These are phyloP conservation scores for Tillandsia leiboldiana DNA, from an alignment of 176 grass and related monocot genomes.

Conservation along the genomic window DNA sequence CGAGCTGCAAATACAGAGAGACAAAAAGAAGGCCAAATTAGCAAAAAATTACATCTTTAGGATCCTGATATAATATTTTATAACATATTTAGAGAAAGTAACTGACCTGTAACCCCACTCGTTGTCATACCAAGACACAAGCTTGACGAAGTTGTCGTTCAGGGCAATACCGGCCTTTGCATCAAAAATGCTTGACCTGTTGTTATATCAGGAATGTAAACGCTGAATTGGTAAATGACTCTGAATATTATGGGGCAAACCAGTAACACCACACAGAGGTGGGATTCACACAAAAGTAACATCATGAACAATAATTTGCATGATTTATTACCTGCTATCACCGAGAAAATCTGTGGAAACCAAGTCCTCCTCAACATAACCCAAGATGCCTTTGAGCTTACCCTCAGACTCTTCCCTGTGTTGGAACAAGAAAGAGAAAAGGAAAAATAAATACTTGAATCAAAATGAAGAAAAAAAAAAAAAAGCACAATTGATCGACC, in stretches of 20 bases:
- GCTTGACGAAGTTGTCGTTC: slow-evolving; percentile 41
- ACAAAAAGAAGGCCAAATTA: not conserved
- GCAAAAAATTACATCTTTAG: not conserved
- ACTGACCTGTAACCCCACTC: slow-evolving; percentile 69
- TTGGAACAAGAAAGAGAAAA: not conserved
- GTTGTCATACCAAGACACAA: slow-evolving; percentile 64
- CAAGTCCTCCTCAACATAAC: slow-evolving; percentile 84
- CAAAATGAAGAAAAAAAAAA: no score
- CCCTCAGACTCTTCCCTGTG: slow-evolving; percentile 79
- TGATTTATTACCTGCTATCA: slow-evolving; percentile 52
- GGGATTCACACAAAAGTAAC: no score
- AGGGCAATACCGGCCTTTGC: slow-evolving; percentile 66
- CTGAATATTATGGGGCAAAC: no score
- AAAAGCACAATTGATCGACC: no score
- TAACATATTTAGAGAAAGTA: not conserved
- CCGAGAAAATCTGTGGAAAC: slow-evolving; percentile 90
- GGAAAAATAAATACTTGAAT: not conserved
- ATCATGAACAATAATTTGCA: no score
- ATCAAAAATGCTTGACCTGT: slow-evolving; percentile 67
- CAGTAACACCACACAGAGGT: no score
- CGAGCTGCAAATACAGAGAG: slow-evolving; percentile 30
- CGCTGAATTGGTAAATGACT: not conserved
- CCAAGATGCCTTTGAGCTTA: slow-evolving; percentile 75
- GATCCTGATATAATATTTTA: not conserved
- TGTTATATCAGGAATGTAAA: slow-evolving; percentile 7